Conservation (phyloP, 2,329 filamentous ascomycete species). For the Aspergillus floridensis region DNA sequence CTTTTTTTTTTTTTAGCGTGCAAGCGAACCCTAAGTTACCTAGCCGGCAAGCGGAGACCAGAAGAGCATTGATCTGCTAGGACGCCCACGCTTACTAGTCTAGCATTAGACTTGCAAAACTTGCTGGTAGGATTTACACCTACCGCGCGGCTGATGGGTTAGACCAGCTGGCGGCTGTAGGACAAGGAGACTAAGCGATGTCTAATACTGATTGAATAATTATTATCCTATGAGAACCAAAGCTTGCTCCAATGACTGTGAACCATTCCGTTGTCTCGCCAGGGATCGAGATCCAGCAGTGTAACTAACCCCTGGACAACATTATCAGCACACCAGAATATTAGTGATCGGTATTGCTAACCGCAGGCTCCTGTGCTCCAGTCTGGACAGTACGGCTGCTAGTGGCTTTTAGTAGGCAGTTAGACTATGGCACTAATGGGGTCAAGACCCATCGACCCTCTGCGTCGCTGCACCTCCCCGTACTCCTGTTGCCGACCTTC, state of each 20-base stretch:
- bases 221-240: conserved; percentile 4
- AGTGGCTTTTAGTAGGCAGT: background rate
- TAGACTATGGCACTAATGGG: conserved; percentile 1
- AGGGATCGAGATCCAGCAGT: background rate
- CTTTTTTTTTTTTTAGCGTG: conserved; percentile 6
- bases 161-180: background rate
- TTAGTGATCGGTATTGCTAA: conserved; percentile 11
- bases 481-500: background rate
- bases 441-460: background rate
- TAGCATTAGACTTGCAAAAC: conserved; percentile 1
- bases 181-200: background rate
- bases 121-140: conserved; percentile 4
- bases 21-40: conserved; percentile 11
- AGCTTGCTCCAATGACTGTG: background rate
- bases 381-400: background rate
- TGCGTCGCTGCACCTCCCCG: background rate
- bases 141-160: background rate
- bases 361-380: conserved; percentile 1
- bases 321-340: background rate
- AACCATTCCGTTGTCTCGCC: background rate
- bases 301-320: background rate
- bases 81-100: background rate
- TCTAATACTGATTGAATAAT: conserved; percentile 9
- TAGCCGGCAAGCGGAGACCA: conserved; percentile 4
- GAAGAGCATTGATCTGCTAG: conserved; percentile 11